Evolutionary conservation across 2,329 filamentous ascomycete species (phyloP).

Genomic region (Polychaeton citri): DNA sequence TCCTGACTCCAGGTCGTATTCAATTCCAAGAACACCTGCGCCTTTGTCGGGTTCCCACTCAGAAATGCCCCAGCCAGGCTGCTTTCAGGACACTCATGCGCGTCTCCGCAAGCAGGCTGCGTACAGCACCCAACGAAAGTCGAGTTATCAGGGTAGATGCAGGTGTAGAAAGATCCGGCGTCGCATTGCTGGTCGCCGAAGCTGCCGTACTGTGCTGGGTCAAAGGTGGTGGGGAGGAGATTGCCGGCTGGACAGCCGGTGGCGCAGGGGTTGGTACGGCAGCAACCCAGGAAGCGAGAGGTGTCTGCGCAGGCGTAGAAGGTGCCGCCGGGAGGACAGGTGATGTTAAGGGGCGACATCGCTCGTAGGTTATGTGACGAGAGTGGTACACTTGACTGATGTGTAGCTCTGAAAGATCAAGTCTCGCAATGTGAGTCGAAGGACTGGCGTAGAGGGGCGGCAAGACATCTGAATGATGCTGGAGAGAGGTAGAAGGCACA

Average conservation of each 20-base stretch:
- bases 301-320: slow-evolving; percentile 1
- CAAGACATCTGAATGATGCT: no score
- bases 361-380: no score
- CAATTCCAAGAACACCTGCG: neutral
- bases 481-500: no score
- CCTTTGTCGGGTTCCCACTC: neutral
- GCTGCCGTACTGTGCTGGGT: slow-evolving; percentile 1
- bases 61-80: neutral
- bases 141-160: neutral
- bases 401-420: no score
- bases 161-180: slow-evolving; percentile 1
- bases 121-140: neutral
- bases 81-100: neutral
- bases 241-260: slow-evolving; percentile 2
- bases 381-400: no score
- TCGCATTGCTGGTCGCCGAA: slow-evolving; percentile 1
- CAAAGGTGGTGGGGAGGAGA: slow-evolving; percentile 1
- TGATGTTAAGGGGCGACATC: neutral
- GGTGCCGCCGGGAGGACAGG: slow-evolving; percentile 1
- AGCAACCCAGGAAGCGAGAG: slow-evolving; percentile 1
- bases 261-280: neutral
- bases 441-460: no score
- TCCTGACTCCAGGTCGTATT: neutral
- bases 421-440: no score
- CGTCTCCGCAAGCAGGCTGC: neutral